phyloP scores from a whole-genome alignment of 2,329 filamentous ascomycete genomes.

The Penicillium psychrosexuale region DNA sequence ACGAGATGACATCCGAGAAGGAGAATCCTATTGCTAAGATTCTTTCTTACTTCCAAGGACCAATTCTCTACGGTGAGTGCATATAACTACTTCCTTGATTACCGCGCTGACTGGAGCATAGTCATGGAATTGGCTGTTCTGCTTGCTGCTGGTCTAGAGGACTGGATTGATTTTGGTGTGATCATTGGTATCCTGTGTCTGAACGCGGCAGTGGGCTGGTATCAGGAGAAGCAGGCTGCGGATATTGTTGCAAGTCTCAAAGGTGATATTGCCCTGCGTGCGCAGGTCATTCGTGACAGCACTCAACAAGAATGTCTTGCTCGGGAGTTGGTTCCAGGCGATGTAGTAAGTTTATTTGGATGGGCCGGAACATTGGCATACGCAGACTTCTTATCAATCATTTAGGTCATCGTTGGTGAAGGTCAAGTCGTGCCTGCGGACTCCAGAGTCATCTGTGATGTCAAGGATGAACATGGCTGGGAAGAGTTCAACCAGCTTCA shows the following conservation, averaged over 20 bases:
- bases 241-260: conserved; percentile 73
- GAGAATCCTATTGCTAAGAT: conserved; percentile 72
- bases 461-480: conserved; percentile 64
- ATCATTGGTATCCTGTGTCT: conserved; percentile 72
- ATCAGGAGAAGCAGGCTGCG: conserved; percentile 76
- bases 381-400: conserved; percentile 14
- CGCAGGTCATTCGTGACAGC: conserved; percentile 64
- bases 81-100: neutral
- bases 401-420: conserved; percentile 66
- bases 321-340: conserved; percentile 71
- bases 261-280: conserved; percentile 74
- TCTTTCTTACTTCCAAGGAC: conserved; percentile 70
- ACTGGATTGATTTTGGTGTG: conserved; percentile 76
- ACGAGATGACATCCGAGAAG: conserved; percentile 74
- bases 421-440: conserved; percentile 69
- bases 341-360: conserved; percentile 58
- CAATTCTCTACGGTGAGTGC: conserved; percentile 32
- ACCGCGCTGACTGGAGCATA: conserved; percentile 39
- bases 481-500: conserved; percentile 64
- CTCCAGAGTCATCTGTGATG: conserved; percentile 68
- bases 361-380: neutral
- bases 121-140: conserved; percentile 74
- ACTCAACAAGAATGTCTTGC: conserved; percentile 64
- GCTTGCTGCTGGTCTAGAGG: conserved; percentile 67
- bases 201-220: conserved; percentile 75